phyloP scores from a whole-genome alignment of 768 basidiomycete genomes.

The Naganishia friedmannii region DNA sequence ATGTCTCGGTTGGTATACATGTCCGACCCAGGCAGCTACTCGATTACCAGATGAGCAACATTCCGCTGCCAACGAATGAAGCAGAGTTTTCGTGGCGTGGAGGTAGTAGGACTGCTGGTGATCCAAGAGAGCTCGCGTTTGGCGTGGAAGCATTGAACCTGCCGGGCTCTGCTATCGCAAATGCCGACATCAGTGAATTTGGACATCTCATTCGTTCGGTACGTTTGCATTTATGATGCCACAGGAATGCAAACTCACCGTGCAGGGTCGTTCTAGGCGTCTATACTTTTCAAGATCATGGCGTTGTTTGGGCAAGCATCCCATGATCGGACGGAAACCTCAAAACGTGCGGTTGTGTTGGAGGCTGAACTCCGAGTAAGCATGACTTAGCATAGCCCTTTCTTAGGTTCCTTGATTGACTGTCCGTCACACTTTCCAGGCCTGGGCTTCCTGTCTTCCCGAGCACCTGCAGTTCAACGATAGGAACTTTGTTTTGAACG shows the following conservation, averaged over 20 bases:
- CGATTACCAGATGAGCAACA: slow-evolving; percentile 24
- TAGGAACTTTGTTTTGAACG: slow-evolving; percentile 36
- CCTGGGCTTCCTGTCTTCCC: slow-evolving; percentile 47
- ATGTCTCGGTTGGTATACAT: slow-evolving; percentile 40
- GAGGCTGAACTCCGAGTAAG: slow-evolving; percentile 43
- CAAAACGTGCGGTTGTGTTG: slow-evolving; percentile 29
- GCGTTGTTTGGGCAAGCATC: slow-evolving; percentile 18
- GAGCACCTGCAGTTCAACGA: slow-evolving; percentile 46
- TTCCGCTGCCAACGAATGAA: slow-evolving; percentile 42
- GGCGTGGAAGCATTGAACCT: slow-evolving; percentile 30
- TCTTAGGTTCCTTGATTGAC: not conserved
- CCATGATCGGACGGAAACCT: slow-evolving; percentile 1
- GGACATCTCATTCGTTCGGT: slow-evolving; percentile 50
- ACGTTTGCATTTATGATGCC: slow-evolving; percentile 25
- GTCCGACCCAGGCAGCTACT: slow-evolving; percentile 16
- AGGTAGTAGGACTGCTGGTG: not conserved
- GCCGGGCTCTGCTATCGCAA: slow-evolving; percentile 13
- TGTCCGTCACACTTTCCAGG: slow-evolving; percentile 21
- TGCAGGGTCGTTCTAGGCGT: slow-evolving; percentile 32
- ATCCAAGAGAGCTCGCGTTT: slow-evolving; percentile 36
- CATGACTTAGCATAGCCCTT: not conserved
- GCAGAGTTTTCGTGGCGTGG: slow-evolving; percentile 21
- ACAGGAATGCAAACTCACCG: not conserved
- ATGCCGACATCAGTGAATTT: slow-evolving; percentile 46
- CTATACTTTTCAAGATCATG: slow-evolving; percentile 48